These are phyloP conservation scores for Poterioochromonas sp. DNA, from an alignment of 352 stramenopile genomes.

Conservation along the genomic window DNA sequence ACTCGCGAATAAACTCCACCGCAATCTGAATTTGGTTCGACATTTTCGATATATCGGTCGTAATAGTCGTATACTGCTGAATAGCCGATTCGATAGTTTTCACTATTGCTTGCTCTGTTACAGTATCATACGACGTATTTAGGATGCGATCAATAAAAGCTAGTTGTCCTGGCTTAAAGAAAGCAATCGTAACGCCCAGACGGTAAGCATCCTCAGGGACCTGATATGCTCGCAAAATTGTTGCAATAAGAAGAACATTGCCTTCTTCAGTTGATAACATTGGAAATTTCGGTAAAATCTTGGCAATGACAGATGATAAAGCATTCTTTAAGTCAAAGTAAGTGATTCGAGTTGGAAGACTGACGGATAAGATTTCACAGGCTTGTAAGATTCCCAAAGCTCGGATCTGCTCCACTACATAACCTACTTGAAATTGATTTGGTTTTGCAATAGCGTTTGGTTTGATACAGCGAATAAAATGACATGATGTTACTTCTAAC, in stretches of 20 bases:
- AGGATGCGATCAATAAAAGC: background rate
- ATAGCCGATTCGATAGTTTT: background rate
- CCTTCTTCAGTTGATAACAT: constrained; percentile 56
- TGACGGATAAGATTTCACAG: constrained; percentile 65
- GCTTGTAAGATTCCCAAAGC: constrained; percentile 47
- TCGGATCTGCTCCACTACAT: constrained; percentile 44
- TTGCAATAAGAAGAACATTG: constrained; percentile 69
- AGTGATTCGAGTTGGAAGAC: constrained; percentile 65
- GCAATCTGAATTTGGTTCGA: background rate
- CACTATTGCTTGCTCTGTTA: background rate
- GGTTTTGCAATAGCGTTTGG: constrained; percentile 33
- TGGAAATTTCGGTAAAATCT: constrained; percentile 52
- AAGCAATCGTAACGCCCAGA: constrained; percentile 63
- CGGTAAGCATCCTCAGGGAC: constrained; percentile 64
- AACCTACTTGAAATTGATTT: constrained; percentile 37
- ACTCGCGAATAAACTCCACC: background rate
- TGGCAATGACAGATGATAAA: constrained; percentile 59
- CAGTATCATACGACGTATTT: background rate
- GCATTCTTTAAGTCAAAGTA: constrained; percentile 70
- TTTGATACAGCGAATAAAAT: constrained; percentile 47
- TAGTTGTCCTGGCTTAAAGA: constrained; percentile 60
- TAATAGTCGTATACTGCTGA: background rate
- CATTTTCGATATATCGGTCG: background rate
- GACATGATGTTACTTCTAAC: background rate
- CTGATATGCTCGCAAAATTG: constrained; percentile 62